Percentiles rank a stretch among this genome's conserved stretches.
phyloP scores from a whole-genome alignment of 1,284 basidiomycete species.

The Leccinum ponderosum region DNA sequence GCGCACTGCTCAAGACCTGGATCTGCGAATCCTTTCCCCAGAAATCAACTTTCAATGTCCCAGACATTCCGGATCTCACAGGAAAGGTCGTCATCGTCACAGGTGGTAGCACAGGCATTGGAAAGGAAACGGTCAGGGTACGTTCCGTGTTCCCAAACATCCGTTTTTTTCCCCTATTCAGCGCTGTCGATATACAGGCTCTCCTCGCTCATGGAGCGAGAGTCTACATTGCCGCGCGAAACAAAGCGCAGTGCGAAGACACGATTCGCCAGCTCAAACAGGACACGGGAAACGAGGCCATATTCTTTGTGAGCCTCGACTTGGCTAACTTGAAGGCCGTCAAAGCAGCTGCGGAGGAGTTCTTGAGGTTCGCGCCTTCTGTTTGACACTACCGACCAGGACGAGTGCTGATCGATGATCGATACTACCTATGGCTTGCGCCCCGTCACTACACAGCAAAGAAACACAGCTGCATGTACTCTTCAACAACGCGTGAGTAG shows the following conservation, averaged over 20 bases:
- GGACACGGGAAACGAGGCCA: constrained; percentile 42
- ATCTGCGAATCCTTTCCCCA: constrained; percentile 13
- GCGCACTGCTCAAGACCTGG: constrained; percentile 2
- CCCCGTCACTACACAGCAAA: not conserved
- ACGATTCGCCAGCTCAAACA: constrained; percentile 51
- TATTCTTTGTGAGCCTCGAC: constrained; percentile 55
- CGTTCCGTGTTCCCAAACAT: not conserved
- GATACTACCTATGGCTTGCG: not conserved
- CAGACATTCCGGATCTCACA: constrained; percentile 29
- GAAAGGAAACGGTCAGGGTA: constrained; percentile 22
- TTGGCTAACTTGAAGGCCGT: constrained; percentile 52
- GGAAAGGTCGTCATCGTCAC: constrained; percentile 33
- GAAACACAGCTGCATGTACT: not conserved
- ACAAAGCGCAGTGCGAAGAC: constrained; percentile 40
- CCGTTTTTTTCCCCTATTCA: not conserved
- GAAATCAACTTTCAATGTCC: constrained; percentile 14
- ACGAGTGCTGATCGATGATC: not conserved
- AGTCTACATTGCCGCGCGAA: constrained; percentile 60
- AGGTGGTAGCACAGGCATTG: constrained; percentile 29
- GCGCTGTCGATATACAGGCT: constrained; percentile 20
- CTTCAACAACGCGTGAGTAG: not conserved
- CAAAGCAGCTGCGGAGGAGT: constrained; percentile 47
- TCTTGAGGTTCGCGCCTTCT: constrained; percentile 34
- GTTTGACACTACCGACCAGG: not conserved
- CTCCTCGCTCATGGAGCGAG: constrained; percentile 54